Conservation (phyloP, 495 filamentous ascomycete genomes). For the Lophiotrema nucula region DNA sequence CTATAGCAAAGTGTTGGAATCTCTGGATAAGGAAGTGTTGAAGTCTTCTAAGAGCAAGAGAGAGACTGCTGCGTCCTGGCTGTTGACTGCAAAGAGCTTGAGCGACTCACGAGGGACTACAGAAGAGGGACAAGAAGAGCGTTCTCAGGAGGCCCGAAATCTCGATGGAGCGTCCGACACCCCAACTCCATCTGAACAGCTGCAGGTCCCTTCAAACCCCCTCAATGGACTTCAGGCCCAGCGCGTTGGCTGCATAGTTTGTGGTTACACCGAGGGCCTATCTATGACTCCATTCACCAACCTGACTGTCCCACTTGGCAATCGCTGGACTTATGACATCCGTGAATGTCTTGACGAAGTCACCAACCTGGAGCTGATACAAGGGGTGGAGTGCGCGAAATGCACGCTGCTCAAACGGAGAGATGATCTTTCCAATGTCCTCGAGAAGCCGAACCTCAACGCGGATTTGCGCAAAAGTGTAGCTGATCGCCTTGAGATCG, state of each 20-base stretch:
- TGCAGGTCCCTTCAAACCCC: conserved; percentile 54
- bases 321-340: conserved; percentile 57
- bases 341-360: conserved; percentile 80
- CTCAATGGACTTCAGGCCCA: conserved; percentile 87
- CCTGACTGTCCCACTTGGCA: conserved; percentile 75
- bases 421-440: conserved; percentile 49
- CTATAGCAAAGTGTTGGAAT: conserved; percentile 82
- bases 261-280: conserved; percentile 82
- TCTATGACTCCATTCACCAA: conserved; percentile 91
- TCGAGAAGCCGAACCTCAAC: conserved; percentile 37
- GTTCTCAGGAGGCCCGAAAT: not conserved
- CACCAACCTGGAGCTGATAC: conserved; percentile 77
- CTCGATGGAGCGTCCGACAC: not conserved
- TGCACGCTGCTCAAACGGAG: conserved; percentile 71
- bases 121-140: not conserved
- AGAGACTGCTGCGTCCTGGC: conserved; percentile 6
- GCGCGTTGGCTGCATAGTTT: conserved; percentile 81
- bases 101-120: conserved; percentile 31
- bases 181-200: not conserved
- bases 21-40: conserved; percentile 75
- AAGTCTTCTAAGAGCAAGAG: conserved; percentile 46
- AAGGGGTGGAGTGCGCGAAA: conserved; percentile 85
- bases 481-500: conserved; percentile 55
- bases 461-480: conserved; percentile 34
- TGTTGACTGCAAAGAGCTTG: conserved; percentile 43